Conservation (phyloP, 1,139 yeast species). For the Candida tetrigidarum region DNA sequence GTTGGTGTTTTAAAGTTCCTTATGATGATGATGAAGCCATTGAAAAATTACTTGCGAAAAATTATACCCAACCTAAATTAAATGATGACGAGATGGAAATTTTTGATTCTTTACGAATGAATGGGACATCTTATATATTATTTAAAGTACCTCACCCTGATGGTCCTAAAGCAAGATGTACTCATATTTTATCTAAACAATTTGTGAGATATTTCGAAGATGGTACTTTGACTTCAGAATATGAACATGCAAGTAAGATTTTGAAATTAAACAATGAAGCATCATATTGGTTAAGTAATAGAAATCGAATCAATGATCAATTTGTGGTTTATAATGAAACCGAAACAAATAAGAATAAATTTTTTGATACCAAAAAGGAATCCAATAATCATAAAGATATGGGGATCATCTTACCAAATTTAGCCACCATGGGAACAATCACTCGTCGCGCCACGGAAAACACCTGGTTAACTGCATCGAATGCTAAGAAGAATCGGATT, state of each 20-base stretch:
- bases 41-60: constrained; percentile 49
- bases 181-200: constrained; percentile 79
- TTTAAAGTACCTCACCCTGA: constrained; percentile 92
- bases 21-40: constrained; percentile 35
- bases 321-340: constrained; percentile 76
- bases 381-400: constrained; percentile 30
- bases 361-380: constrained; percentile 30
- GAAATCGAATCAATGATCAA: constrained; percentile 83
- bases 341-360: constrained; percentile 29
- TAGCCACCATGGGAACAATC: constrained; percentile 94
- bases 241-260: constrained; percentile 76
- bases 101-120: constrained; percentile 28
- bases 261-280: constrained; percentile 75
- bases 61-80: constrained; percentile 51
- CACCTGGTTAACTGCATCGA: constrained; percentile 97
- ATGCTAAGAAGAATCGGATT: constrained; percentile 80
- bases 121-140: constrained; percentile 32
- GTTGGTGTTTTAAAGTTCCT: constrained; percentile 87
- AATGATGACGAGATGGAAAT: constrained; percentile 27
- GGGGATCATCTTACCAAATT: constrained; percentile 83
- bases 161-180: constrained; percentile 76
- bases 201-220: constrained; percentile 75
- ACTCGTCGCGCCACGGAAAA: constrained; percentile 97
- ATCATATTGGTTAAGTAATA: constrained; percentile 91
- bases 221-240: constrained; percentile 72